phyloP scores from a whole-genome alignment of 2,329 filamentous ascomycete species.

The Botryotinia narcissicola region DNA sequence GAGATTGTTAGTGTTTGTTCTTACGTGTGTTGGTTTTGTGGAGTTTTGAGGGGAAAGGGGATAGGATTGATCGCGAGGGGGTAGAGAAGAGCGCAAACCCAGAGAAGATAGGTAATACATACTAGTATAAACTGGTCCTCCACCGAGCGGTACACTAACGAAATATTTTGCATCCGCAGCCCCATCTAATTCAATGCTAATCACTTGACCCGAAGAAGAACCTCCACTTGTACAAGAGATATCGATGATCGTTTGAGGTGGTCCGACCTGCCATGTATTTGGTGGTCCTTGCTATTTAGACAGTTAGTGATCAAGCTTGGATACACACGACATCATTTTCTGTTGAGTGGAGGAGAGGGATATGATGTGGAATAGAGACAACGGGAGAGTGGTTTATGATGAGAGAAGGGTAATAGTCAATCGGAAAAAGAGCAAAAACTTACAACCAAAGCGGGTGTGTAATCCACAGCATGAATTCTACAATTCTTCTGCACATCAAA shows the following conservation, averaged over 20 bases:
- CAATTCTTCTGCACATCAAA: slow-evolving; percentile 23
- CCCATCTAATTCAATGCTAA: slow-evolving; percentile 33
- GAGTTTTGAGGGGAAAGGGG: background rate
- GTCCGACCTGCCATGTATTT: slow-evolving; percentile 31
- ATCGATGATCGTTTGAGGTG: slow-evolving; percentile 31
- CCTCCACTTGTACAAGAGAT: slow-evolving; percentile 26
- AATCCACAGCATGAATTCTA: slow-evolving; percentile 31
- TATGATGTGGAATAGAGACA: background rate
- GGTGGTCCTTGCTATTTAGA: slow-evolving; percentile 19
- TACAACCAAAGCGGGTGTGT: slow-evolving; percentile 27
- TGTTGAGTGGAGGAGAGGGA: background rate
- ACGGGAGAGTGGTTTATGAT: background rate
- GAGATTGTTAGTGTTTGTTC: background rate
- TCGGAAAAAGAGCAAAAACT: background rate
- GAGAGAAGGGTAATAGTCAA: background rate
- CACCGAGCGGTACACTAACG: slow-evolving; percentile 31
- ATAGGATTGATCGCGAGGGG: background rate
- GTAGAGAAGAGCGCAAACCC: background rate
- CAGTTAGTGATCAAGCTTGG: background rate
- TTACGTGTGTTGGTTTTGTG: no score
- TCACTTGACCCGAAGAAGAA: slow-evolving; percentile 11
- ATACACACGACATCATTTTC: background rate
- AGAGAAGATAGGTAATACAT: slow-evolving; percentile 6
- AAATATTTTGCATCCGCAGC: slow-evolving; percentile 32
- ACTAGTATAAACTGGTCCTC: slow-evolving; percentile 27